Evolutionary conservation across 257 asterid genomes (phyloP), one percentile per base, ranked within the genome.

Genomic region (Orobanche coerulescens): DNA sequence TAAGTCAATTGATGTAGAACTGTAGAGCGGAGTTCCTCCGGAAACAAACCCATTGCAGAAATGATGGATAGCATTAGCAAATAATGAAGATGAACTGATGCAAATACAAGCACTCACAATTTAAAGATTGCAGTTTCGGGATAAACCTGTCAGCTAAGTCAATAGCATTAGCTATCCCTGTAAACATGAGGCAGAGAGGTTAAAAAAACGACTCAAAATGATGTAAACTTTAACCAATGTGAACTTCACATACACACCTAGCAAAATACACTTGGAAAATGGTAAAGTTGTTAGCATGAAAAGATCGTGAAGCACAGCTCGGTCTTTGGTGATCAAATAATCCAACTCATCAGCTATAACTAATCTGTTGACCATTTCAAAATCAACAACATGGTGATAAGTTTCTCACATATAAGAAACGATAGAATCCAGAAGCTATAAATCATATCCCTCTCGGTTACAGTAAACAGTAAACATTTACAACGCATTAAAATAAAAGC

Each of bases 121-220:
- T 93, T 65, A 86, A 67, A 6, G 92, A 79, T 67, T 84, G 94
- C 64, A 93, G 79, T 72, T 87, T 93, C 18, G 97, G 97, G 25
- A 93, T 95, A 81, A 93, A 93, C 66, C 86, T 84, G 75, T 89
- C 96, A 7, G 98, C 96, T 53, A 93, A 73, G 77, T 93, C 97
- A 75, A 93, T 93, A 44, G 99, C 96, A 82, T 93, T 93, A 39
- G 97, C 96, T 28, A 89, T 78, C 74, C 99, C 97, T 93, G 92
- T 37, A 75, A 63, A 72, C 46, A 71, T 13, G 62, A 70, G 50
- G 34, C 62, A 72, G 73, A 55, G 63, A 66, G 24, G 57, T 76
- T 49, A 72, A 59, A 44, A n/a, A 48, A 50, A 48, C 60, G 47
- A 60, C 36, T 19, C 40, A 30, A 8, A 52, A 44, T n/a, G 50